Percentiles rank a stretch among this genome's conserved stretches.
These are phyloP conservation scores for Anastatica hierochuntica DNA, from an alignment of 345 rosid genomes.

Conservation along the genomic window DNA sequence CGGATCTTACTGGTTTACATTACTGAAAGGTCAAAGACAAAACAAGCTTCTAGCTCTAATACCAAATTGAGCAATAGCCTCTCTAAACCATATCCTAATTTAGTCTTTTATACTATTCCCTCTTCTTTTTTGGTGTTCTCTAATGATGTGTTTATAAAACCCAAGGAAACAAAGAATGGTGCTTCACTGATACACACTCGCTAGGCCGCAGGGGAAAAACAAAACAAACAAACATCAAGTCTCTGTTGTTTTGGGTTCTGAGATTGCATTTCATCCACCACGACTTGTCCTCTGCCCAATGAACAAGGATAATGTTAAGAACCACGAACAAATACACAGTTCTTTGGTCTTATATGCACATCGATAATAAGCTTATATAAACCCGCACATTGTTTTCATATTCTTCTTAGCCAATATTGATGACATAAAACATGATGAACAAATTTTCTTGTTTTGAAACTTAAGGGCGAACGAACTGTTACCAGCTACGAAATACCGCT, in stretches of 20 bases:
- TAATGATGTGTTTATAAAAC: constrained; percentile 7
- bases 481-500: constrained; percentile 8
- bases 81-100: constrained; percentile 4
- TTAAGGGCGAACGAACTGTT: background rate
- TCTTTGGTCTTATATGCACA: background rate
- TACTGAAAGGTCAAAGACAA: too few relatives aligned
- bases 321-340: background rate
- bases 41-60: background rate
- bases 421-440: background rate
- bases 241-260: constrained; percentile 6
- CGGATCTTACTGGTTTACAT: too few relatives aligned
- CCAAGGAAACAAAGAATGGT: too few relatives aligned
- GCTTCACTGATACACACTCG: background rate
- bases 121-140: constrained; percentile 14
- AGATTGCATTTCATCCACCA: constrained; percentile 9
- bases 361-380: background rate
- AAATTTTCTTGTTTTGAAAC: background rate
- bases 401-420: too few relatives aligned
- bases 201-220: constrained; percentile 11
- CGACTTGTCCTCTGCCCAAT: constrained; percentile 19
- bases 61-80: constrained; percentile 12
- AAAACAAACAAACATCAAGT: constrained; percentile 15
- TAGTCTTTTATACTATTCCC: constrained; percentile 6
- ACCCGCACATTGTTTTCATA: too few relatives aligned
- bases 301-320: constrained; percentile 6